A percentile compares a stretch with the other conserved stretches of the same genome.
Evolutionary conservation across 78 protist genomes (phyloP).

Genomic region (Anaeramoeba ignava): DNA sequence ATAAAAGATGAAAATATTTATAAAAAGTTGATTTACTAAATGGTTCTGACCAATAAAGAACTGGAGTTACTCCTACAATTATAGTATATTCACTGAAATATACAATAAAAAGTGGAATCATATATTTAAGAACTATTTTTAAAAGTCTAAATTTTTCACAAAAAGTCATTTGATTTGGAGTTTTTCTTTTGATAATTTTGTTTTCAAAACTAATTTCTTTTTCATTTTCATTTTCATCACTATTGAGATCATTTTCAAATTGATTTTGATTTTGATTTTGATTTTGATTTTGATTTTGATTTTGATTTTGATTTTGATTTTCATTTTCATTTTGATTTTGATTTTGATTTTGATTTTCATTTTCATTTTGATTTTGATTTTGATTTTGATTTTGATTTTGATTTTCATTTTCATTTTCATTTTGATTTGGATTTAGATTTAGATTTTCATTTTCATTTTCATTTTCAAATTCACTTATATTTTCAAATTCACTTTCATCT

Average conservation of each 20-base stretch:
- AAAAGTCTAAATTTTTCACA: not conserved
- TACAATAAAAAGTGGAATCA: not conserved
- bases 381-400: no score
- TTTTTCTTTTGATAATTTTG: not conserved
- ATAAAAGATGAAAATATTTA: not conserved
- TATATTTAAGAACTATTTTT: not conserved
- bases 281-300: not conserved
- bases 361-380: not conserved
- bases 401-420: no score
- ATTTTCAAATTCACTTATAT: not conserved
- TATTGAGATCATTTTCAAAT: no score
- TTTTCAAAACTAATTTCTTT: no score
- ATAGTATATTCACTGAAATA: not conserved
- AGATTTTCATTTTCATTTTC: not conserved
- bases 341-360: not conserved
- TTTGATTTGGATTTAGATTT: not conserved
- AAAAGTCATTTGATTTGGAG: not conserved
- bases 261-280: not conserved
- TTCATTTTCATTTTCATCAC: not conserved
- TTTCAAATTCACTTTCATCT: not conserved
- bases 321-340: not conserved
- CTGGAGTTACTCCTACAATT: not conserved
- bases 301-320: not conserved
- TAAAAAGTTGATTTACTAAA: not conserved
- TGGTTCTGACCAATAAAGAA: not conserved